Percentiles rank a stretch among this genome's conserved stretches.
Evolutionary conservation across 805 yeast genomes (phyloP).

Genomic region (Suhomyces tanzawaensis): DNA sequence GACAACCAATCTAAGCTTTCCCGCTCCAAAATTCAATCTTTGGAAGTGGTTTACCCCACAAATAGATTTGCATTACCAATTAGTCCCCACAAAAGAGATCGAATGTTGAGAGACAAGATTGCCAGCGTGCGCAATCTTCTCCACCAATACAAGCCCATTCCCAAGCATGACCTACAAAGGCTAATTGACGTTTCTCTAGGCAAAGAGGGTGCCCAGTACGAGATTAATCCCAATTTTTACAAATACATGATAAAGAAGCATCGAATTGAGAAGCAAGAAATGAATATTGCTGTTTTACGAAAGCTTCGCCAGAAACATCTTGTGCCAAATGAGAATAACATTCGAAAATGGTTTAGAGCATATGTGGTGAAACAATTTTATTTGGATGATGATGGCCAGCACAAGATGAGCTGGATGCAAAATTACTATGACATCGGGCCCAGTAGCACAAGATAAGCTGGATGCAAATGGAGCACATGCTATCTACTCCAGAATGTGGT

Average conservation of each 20-base stretch:
- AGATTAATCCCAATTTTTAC: conserved; percentile 25
- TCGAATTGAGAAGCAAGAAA: conserved; percentile 8
- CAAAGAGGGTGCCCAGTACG: not conserved
- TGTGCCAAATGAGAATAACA: conserved; percentile 30
- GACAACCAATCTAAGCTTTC: conserved; percentile 18
- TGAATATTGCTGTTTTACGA: conserved; percentile 18
- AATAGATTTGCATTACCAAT: conserved; percentile 31
- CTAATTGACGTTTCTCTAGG: conserved; percentile 17
- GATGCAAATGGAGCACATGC: too few relatives aligned
- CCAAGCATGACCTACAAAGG: conserved; percentile 13
- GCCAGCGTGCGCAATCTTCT: conserved; percentile 22
- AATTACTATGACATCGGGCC: conserved; percentile 29
- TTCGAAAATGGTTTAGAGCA: conserved; percentile 24
- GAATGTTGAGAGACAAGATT: conserved; percentile 23
- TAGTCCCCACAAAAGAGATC: conserved; percentile 26
- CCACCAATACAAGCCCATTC: conserved; percentile 20
- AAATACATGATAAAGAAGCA: conserved; percentile 26
- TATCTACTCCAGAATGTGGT: too few relatives aligned
- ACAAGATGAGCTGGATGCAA: conserved; percentile 23
- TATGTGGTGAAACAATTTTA: conserved; percentile 32
- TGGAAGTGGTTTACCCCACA: conserved; percentile 33
- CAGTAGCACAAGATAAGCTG: too few relatives aligned
- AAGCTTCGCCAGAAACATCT: conserved; percentile 22
- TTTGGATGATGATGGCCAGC: conserved; percentile 16
- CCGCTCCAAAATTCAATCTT: conserved; percentile 23